Evolutionary conservation across 2,329 filamentous ascomycete species (phyloP).

Genomic region (Elsinoe ampelina): DNA sequence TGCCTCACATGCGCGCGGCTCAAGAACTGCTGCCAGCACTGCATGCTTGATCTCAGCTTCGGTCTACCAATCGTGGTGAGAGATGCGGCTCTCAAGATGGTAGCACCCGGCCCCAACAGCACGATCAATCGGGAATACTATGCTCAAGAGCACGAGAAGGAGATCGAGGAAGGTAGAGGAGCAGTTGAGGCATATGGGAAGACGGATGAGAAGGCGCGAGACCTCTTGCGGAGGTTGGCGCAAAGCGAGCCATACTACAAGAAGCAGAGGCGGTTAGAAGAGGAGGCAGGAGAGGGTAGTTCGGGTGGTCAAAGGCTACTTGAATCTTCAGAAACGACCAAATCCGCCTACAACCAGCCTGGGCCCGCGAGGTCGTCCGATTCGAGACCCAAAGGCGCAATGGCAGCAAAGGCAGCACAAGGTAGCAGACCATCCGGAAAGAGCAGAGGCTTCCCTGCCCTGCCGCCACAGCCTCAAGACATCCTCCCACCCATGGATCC

Average conservation of each 20-base stretch:
- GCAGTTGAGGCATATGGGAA: conserved; percentile 83
- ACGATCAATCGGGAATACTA: conserved; percentile 96
- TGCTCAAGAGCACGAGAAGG: conserved; percentile 91
- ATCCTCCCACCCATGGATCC: conserved; percentile 74
- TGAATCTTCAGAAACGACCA: conserved; percentile 26
- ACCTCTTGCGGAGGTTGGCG: conserved; percentile 73
- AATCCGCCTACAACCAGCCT: conserved; percentile 34
- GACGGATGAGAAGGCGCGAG: conserved; percentile 91
- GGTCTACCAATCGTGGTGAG: conserved; percentile 89
- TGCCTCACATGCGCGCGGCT: conserved; percentile 93
- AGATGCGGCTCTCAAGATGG: conserved; percentile 95
- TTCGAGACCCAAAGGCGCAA: conserved; percentile 28
- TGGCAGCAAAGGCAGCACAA: conserved; percentile 3
- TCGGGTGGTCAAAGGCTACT: conserved; percentile 33
- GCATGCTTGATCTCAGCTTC: conserved; percentile 96
- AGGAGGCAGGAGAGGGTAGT: conserved; percentile 37
- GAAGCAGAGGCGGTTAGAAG: conserved; percentile 67
- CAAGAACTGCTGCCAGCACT: conserved; percentile 98
- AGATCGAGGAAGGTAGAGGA: conserved; percentile 83
- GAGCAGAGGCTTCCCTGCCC: conserved; percentile 55
- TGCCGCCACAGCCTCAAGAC: conserved; percentile 75
- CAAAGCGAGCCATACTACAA: conserved; percentile 93
- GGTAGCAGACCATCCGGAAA: conserved; percentile 39
- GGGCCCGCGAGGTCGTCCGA: conserved; percentile 73
- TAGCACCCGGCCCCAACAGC: conserved; percentile 83